These are phyloP conservation scores for Nannochloropsis limnetica DNA, from an alignment of 352 stramenopile species.

Conservation along the genomic window DNA sequence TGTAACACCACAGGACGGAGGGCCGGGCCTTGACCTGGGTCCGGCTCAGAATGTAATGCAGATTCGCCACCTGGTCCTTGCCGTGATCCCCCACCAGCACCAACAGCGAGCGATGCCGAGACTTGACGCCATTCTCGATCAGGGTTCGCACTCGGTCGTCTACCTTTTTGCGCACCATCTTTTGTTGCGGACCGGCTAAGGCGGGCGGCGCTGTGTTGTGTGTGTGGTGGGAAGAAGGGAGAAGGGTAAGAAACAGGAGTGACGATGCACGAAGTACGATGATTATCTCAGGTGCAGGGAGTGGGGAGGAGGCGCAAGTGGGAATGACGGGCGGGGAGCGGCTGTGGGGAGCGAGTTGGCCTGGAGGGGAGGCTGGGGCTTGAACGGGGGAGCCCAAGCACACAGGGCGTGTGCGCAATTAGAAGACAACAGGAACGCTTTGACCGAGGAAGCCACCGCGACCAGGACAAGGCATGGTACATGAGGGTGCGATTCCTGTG, in stretches of 20 bases:
- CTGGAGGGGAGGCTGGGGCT: background rate
- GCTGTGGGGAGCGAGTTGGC: background rate
- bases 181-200: background rate
- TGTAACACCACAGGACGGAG: conserved; percentile 99
- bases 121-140: conserved; percentile 91
- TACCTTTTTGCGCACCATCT: conserved; percentile 98
- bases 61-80: conserved; percentile 97
- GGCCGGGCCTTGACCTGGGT: conserved; percentile 81
- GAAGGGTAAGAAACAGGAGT: background rate
- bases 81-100: conserved; percentile 97
- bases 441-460: background rate
- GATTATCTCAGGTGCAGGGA: background rate
- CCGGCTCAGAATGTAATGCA: conserved; percentile 96
- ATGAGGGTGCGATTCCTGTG: background rate
- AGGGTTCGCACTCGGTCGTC: conserved; percentile 92
- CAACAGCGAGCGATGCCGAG: conserved; percentile 89
- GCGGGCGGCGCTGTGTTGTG: background rate
- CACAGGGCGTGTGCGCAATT: background rate
- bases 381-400: background rate
- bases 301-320: background rate
- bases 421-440: background rate
- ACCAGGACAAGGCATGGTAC: background rate
- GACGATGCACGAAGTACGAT: background rate
- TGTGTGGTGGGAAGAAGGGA: background rate
- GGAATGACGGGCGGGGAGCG: background rate